These are phyloP conservation scores for Dictyophora rubrovolvata DNA, from an alignment of 768 basidiomycete genomes.

Conservation along the genomic window DNA sequence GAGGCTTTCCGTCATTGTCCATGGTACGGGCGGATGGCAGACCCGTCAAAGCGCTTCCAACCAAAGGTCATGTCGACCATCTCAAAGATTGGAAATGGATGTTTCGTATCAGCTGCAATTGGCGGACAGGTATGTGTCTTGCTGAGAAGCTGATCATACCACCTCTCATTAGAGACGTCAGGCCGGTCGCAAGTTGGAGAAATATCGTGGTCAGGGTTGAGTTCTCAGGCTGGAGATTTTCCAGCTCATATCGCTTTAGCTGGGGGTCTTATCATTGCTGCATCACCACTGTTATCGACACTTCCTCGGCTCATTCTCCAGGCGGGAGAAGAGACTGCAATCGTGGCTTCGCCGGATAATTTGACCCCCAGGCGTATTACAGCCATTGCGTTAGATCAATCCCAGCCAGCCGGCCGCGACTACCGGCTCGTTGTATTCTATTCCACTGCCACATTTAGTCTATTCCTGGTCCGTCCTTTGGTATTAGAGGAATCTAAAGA, in stretches of 20 bases:
- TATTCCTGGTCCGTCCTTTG: slow-evolving; percentile 45
- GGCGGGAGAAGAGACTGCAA: slow-evolving; percentile 21
- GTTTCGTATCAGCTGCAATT: slow-evolving; percentile 77
- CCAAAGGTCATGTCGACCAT: slow-evolving; percentile 27
- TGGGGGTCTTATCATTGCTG: slow-evolving; percentile 48
- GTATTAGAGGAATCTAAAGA: slow-evolving; percentile 31
- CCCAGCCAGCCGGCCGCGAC: slow-evolving; percentile 34
- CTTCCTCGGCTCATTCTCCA: slow-evolving; percentile 30
- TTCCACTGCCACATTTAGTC: slow-evolving; percentile 56
- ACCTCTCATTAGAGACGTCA: slow-evolving; percentile 50
- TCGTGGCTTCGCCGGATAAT: slow-evolving; percentile 30
- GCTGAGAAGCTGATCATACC: not conserved
- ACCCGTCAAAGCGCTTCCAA: slow-evolving; percentile 49
- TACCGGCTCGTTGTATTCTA: slow-evolving; percentile 49
- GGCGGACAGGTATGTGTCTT: slow-evolving; percentile 53
- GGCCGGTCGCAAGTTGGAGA: slow-evolving; percentile 21
- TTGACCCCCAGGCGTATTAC: slow-evolving; percentile 37
- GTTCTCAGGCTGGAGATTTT: not conserved
- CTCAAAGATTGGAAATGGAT: slow-evolving; percentile 75
- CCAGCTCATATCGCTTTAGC: slow-evolving; percentile 43
- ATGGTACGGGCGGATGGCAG: slow-evolving; percentile 45
- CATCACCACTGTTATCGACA: slow-evolving; percentile 30
- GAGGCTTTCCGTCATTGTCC: slow-evolving; percentile 33
- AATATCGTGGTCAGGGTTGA: not conserved
- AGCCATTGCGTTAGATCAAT: slow-evolving; percentile 66